Evolutionary conservation across 768 basidiomycete species (phyloP).

Genomic region (Candolleomyces eurysporus): DNA sequence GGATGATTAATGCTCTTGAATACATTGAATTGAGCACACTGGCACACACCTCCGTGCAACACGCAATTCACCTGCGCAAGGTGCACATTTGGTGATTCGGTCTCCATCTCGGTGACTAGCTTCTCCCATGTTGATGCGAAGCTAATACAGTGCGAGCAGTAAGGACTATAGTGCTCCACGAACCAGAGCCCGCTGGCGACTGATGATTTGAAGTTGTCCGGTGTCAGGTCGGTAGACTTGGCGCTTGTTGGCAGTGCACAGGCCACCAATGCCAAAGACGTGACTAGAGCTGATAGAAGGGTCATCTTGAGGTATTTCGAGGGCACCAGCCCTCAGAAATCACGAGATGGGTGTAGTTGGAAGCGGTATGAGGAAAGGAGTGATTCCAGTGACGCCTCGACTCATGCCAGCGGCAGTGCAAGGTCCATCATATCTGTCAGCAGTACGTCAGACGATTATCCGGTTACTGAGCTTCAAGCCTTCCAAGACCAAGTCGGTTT

Average conservation of each 20-base stretch:
- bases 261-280: not conserved
- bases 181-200: conserved; percentile 69
- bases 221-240: conserved; percentile 41
- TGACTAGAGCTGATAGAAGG: not conserved
- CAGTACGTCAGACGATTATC: no score
- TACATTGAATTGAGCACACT: not conserved
- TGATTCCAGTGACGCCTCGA: not conserved
- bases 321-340: not conserved
- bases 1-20: not conserved
- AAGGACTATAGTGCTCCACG: conserved; percentile 86
- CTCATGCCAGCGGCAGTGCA: not conserved
- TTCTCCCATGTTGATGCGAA: conserved; percentile 85
- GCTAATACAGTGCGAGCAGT: conserved; percentile 73
- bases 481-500: no score
- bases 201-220: conserved; percentile 55
- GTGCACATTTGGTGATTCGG: conserved; percentile 49
- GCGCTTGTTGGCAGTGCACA: not conserved
- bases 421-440: not conserved
- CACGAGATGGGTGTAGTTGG: not conserved
- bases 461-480: no score
- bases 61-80: conserved; percentile 56
- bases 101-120: conserved; percentile 53
- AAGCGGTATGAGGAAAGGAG: not conserved
- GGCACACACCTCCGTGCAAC: conserved; percentile 21
- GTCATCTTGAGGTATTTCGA: not conserved